phyloP scores from a whole-genome alignment of 2,329 filamentous ascomycete species.

The Lasiodiplodia theobromae region DNA sequence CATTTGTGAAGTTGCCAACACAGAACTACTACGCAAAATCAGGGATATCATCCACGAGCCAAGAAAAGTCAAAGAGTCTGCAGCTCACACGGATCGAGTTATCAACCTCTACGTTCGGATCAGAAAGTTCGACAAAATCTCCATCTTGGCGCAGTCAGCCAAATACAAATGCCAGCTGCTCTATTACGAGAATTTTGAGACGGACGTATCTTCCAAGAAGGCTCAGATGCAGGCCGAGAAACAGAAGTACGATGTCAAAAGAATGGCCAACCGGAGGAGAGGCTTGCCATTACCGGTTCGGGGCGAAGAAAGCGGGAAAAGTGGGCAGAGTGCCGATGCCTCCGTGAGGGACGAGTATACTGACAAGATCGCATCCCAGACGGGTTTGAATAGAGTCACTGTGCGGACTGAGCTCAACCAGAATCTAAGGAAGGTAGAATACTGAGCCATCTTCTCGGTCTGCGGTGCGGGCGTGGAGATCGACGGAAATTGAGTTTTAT shows the following conservation, averaged over 20 bases:
- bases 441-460: neutral
- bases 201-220: neutral
- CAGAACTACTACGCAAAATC: neutral
- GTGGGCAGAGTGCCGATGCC: neutral
- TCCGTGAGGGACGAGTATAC: neutral
- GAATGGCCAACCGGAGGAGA: neutral
- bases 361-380: neutral
- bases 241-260: neutral
- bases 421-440: neutral
- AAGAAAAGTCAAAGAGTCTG: neutral
- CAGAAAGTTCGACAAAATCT: neutral
- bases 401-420: neutral
- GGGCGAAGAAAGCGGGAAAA: neutral
- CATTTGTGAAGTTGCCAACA: neutral
- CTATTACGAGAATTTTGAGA: neutral
- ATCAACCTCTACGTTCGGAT: neutral
- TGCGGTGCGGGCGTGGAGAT: neutral
- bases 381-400: neutral
- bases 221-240: neutral
- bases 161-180: conserved; percentile 1
- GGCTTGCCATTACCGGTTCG: neutral
- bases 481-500: neutral
- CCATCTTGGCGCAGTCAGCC: neutral
- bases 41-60: neutral
- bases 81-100: neutral